Evolutionary conservation across 75 land plant species (phyloP).

Genomic region (Pinus albicaulis): DNA sequence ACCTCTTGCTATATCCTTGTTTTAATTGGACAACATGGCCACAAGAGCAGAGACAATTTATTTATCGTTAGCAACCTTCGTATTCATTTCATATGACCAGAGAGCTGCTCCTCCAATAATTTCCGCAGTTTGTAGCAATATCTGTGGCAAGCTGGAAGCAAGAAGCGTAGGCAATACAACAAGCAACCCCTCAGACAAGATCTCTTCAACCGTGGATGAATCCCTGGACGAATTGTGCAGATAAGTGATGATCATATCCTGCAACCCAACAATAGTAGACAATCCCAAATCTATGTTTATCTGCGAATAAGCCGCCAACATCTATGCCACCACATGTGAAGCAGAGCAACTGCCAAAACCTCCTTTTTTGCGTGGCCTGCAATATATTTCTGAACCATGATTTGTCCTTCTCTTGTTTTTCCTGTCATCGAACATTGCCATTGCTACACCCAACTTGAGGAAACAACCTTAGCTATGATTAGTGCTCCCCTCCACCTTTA

Average conservation of each 20-base stretch:
- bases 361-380: neutral
- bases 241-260: neutral
- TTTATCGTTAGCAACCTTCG: conserved; percentile 25
- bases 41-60: conserved; percentile 29
- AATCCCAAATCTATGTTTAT: neutral
- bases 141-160: conserved; percentile 3
- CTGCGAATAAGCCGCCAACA: neutral
- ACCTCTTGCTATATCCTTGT: conserved; percentile 11
- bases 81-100: conserved; percentile 39
- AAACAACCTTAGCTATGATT: too few species aligned
- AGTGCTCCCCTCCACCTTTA: too few species aligned
- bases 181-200: neutral
- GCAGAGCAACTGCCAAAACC: neutral
- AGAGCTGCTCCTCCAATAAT: conserved; percentile 42
- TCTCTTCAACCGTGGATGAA: neutral
- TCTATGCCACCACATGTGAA: neutral
- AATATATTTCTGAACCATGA: neutral
- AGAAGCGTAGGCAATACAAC: neutral
- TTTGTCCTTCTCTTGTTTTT: neutral
- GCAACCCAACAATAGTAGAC: neutral
- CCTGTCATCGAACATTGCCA: neutral
- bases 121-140: conserved; percentile 25
- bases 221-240: neutral
- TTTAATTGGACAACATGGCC: conserved; percentile 5
- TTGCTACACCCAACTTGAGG: neutral